Conservation (phyloP, 495 filamentous ascomycete species). For the Podospora pseudoanserina region DNA sequence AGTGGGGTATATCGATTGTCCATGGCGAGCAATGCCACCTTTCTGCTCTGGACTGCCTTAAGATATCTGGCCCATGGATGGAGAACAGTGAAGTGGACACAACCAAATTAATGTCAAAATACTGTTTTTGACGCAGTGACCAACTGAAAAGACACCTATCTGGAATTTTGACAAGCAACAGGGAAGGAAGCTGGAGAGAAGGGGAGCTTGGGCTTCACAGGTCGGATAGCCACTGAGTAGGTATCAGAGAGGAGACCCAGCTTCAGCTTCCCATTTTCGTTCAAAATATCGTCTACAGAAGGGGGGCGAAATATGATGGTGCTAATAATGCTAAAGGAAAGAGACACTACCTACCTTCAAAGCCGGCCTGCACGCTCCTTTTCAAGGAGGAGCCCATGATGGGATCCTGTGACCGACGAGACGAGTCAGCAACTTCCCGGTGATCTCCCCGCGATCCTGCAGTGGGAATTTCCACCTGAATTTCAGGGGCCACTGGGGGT, state of each 20-base stretch:
- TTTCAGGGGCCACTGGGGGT: background rate
- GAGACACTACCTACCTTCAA: constrained; percentile 62
- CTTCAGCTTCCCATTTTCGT: background rate
- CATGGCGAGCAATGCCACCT: background rate
- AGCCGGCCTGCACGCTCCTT: constrained; percentile 68
- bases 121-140: background rate
- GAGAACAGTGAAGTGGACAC: background rate
- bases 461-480: background rate
- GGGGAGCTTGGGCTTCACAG: constrained; percentile 9
- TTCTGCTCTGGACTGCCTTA: background rate
- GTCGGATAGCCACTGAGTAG: constrained; percentile 18
- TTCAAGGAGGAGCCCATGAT: constrained; percentile 47
- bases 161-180: background rate
- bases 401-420: background rate
- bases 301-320: constrained; percentile 2
- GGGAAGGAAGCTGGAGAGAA: background rate
- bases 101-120: background rate
- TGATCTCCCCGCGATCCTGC: background rate
- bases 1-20: constrained; percentile 8
- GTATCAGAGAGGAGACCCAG: background rate
- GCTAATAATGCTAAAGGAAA: background rate
- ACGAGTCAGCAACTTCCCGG: background rate
- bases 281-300: background rate
- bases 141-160: background rate
- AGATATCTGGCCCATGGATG: background rate